Evolutionary conservation across 805 yeast species (phyloP).

Genomic region (Komagataella kurtzmanii): DNA sequence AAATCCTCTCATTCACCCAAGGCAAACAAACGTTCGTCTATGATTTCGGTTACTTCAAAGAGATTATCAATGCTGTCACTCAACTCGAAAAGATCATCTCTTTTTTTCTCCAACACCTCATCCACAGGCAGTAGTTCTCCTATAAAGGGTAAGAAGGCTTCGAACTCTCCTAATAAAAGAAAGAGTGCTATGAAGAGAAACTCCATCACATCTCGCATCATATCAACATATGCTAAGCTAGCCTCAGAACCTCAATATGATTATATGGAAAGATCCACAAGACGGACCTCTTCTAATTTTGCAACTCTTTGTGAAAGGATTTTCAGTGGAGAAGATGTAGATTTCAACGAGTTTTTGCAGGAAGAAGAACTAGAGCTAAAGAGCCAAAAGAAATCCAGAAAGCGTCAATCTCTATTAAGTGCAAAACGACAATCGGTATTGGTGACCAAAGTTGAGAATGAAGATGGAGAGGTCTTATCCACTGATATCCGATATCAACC

Average conservation of each 20-base stretch:
- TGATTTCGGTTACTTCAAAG: conserved; percentile 2
- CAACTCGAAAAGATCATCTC: conserved; percentile 12
- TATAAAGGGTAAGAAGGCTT: conserved; percentile 9
- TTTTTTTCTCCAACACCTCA: neutral
- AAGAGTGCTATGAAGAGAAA: conserved; percentile 35
- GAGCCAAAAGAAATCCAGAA: conserved; percentile 5
- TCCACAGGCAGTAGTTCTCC: conserved; percentile 20
- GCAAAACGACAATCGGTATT: neutral
- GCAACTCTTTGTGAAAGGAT: conserved; percentile 68
- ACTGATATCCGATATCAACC: conserved; percentile 3
- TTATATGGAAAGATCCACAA: conserved; percentile 57
- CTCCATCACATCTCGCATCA: conserved; percentile 57
- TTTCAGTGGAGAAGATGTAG: conserved; percentile 58
- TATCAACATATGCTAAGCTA: conserved; percentile 62
- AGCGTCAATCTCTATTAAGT: conserved; percentile 1
- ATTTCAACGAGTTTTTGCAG: conserved; percentile 27
- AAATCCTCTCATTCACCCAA: conserved; percentile 11
- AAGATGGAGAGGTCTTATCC: neutral
- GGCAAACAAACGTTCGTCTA: neutral
- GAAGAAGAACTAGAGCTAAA: conserved; percentile 16
- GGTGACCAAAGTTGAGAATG: neutral
- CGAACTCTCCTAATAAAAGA: conserved; percentile 7
- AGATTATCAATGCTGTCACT: conserved; percentile 9
- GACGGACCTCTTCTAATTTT: conserved; percentile 65
- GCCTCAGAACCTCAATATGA: conserved; percentile 56